phyloP scores from a whole-genome alignment of 257 asterid genomes.

The Nicotiana benthamiana region DNA sequence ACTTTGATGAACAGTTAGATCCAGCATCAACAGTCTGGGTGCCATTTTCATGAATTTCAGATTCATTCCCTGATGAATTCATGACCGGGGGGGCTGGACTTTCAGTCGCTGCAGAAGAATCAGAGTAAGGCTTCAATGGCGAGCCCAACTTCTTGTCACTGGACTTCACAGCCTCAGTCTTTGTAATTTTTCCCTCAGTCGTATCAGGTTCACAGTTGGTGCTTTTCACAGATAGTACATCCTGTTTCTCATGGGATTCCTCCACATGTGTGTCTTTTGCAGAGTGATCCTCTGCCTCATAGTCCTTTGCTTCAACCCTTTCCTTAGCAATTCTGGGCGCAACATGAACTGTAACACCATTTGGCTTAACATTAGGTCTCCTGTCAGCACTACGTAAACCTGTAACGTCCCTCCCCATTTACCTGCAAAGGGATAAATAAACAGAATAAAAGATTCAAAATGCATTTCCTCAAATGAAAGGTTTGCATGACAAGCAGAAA shows the following conservation, averaged over 20 bases:
- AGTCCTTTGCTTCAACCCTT: slow-evolving; percentile 21
- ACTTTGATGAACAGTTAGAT: slow-evolving; percentile 24
- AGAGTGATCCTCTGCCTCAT: slow-evolving; percentile 23
- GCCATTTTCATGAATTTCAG: slow-evolving; percentile 33
- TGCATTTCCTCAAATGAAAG: neutral
- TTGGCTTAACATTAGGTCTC: slow-evolving; percentile 29
- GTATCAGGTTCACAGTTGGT: slow-evolving; percentile 28
- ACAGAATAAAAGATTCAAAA: slow-evolving; percentile 1
- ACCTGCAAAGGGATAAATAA: slow-evolving; percentile 21
- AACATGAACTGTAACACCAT: slow-evolving; percentile 32
- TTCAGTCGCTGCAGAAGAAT: slow-evolving; percentile 30
- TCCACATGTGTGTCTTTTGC: slow-evolving; percentile 23
- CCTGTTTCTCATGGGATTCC: slow-evolving; percentile 38
- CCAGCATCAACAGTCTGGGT: slow-evolving; percentile 33
- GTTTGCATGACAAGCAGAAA: neutral
- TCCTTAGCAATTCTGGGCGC: slow-evolving; percentile 28
- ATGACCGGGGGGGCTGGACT: slow-evolving; percentile 24
- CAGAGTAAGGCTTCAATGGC: slow-evolving; percentile 39
- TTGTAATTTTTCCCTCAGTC: slow-evolving; percentile 35
- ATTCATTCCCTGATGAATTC: slow-evolving; percentile 24
- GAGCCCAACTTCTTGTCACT: slow-evolving; percentile 36
- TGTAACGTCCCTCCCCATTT: slow-evolving; percentile 51
- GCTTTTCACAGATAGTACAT: slow-evolving; percentile 51
- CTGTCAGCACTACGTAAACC: slow-evolving; percentile 35
- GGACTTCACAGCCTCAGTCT: slow-evolving; percentile 42